Evolutionary conservation across 2,329 filamentous ascomycete genomes (phyloP), one percentile per base, ranked within the genome.

Genomic region (Calonectria hongkongensis): DNA sequence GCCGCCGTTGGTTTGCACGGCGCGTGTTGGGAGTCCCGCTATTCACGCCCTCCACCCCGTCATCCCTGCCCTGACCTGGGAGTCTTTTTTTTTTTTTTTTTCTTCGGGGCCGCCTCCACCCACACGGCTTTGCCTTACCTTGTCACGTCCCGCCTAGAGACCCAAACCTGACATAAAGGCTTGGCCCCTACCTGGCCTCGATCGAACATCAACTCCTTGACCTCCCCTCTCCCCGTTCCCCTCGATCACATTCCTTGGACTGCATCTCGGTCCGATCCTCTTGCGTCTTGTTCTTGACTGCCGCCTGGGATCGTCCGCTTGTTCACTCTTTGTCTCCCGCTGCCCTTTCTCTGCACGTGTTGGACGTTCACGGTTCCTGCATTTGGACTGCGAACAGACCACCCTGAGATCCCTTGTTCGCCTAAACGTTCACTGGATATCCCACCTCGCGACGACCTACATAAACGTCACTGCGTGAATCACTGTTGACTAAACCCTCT

Each of bases 121-220:
- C 76, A 79, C 78, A 39, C 51, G 51, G 51, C 51, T 58, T 58
- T 58, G 74, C 71, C 67, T 64, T 75, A 74, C 76, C 77, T 77
- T 79, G 77, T 79, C 78, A 78, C 79, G 75, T 80, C 78, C 78
- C 78, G 77, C 77, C 73, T 73, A 73, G 74, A 78, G 78, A 80
- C 77, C 78, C 76, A 74, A 68, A 78, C 75, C 73, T 79, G 78
- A 80, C 78, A 80, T 79, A 80, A 80, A 80, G 77, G 75, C 78
- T 79, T 80, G 78, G 76, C 75, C 77, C 77, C 74, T 79, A 79
- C 78, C 78, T 76, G 77, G 73, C 72, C 73, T 80, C 74, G 72
- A 80, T 79, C 75, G 70, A 76, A 39, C 74, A 77, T 76, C 77
- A 68, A 77, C 76, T 77, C 77, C 74, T 76, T 74, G 76, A 72